phyloP scores from a whole-genome alignment of 129 eudicot genomes.

The Mikania micrantha region DNA sequence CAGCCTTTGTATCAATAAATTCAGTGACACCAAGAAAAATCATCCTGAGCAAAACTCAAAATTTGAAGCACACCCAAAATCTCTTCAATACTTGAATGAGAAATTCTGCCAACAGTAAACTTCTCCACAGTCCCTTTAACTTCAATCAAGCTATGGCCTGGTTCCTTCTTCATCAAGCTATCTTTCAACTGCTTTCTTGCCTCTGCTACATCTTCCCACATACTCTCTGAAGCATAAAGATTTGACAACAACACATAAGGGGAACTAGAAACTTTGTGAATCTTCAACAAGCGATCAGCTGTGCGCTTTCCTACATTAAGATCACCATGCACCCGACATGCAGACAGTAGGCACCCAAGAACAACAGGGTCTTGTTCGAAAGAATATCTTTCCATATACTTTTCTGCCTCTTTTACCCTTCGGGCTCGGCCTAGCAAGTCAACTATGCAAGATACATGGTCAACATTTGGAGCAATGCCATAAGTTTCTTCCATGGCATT shows the following conservation, averaged over 20 bases:
- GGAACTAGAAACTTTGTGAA: conserved; percentile 54
- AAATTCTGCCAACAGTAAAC: conserved; percentile 54
- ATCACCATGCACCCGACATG: conserved; percentile 62
- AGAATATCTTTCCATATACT: conserved; percentile 41
- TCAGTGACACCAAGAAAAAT: conserved; percentile 21
- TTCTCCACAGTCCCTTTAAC: conserved; percentile 45
- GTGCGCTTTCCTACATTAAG: conserved; percentile 43
- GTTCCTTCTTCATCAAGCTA: conserved; percentile 59
- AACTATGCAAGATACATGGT: conserved; percentile 76
- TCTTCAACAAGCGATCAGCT: conserved; percentile 42
- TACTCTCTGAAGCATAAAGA: conserved; percentile 57
- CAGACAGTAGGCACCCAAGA: conserved; percentile 66
- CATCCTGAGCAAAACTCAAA: conserved; percentile 26
- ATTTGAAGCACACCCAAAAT: conserved; percentile 36
- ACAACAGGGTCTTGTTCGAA: conserved; percentile 56
- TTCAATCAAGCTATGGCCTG: conserved; percentile 70
- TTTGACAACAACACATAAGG: conserved; percentile 73
- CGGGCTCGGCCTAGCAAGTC: conserved; percentile 71
- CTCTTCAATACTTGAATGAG: conserved; percentile 51
- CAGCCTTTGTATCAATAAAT: not conserved
- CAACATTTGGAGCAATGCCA: conserved; percentile 47
- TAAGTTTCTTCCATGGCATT: conserved; percentile 45
- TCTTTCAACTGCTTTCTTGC: conserved; percentile 59
- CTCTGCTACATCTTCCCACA: conserved; percentile 63
- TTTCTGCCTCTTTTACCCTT: conserved; percentile 58